These are phyloP conservation scores for Diaporthe citriasiana DNA, from an alignment of 2,329 filamentous ascomycete species.

Conservation along the genomic window DNA sequence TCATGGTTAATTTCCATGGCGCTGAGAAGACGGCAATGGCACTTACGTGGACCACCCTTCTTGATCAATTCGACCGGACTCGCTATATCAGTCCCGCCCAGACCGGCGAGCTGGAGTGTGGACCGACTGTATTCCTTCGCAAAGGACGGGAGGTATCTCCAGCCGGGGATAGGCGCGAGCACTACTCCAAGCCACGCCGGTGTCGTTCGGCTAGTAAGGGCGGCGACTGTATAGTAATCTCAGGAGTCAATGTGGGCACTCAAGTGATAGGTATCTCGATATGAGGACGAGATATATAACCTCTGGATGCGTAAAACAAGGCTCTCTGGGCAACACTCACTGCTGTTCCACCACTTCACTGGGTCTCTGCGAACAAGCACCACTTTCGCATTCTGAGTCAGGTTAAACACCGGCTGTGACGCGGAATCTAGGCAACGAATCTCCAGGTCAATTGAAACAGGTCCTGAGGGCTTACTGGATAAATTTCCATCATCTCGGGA, in stretches of 20 bases:
- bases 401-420: neutral
- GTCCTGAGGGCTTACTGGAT: neutral
- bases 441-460: neutral
- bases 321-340: neutral
- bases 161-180: constrained; percentile 15
- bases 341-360: constrained; percentile 22
- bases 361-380: constrained; percentile 18
- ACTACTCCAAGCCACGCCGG: constrained; percentile 16
- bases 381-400: constrained; percentile 6
- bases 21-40: no score
- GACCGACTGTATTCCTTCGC: constrained; percentile 32
- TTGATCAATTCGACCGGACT: constrained; percentile 28
- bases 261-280: no score
- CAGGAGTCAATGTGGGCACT: no score
- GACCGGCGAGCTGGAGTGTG: constrained; percentile 31
- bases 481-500: constrained; percentile 28
- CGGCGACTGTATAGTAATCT: neutral
- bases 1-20: neutral
- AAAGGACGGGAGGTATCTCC: constrained; percentile 19
- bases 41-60: constrained; percentile 38
- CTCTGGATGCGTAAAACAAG: neutral
- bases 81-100: neutral
- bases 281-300: no score
- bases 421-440: neutral
- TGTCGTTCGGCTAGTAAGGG: constrained; percentile 14